Evolutionary conservation across 305 asterid genomes (phyloP).

Genomic region (Nicotiana rustica): DNA sequence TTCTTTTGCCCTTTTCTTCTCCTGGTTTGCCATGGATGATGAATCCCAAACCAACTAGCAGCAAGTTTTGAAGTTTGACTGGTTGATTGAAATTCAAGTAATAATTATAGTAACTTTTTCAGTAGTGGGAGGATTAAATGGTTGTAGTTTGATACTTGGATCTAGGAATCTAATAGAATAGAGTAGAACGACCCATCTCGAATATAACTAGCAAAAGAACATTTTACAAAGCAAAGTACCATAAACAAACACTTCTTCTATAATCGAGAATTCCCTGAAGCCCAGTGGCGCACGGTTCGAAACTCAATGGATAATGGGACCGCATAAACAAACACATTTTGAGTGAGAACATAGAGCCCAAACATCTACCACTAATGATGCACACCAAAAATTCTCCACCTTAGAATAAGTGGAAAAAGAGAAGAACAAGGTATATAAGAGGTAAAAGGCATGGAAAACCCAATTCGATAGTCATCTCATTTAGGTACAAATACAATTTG

Average conservation of each 20-base stretch:
- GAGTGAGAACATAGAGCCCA: slow-evolving; percentile 5
- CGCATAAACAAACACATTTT: slow-evolving; percentile 12
- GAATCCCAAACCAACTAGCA: background rate
- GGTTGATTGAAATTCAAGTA: background rate
- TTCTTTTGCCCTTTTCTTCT: background rate
- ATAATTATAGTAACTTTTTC: background rate
- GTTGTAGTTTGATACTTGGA: background rate
- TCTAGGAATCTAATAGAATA: background rate
- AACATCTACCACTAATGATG: slow-evolving; percentile 15
- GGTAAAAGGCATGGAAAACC: background rate
- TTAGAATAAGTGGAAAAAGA: background rate
- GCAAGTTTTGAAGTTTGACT: background rate
- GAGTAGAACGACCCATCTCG: background rate
- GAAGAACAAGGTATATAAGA: background rate
- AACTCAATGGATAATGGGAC: no score
- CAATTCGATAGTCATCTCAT: slow-evolving; percentile 16
- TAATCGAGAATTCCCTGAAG: no score
- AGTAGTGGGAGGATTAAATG: background rate
- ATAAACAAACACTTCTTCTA: background rate
- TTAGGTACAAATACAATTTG: slow-evolving; percentile 15
- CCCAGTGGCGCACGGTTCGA: no score
- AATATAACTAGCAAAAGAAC: slow-evolving; percentile 26
- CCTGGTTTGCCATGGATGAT: background rate
- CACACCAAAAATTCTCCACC: slow-evolving; percentile 4
- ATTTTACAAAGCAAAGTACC: slow-evolving; percentile 2